Percentiles rank a stretch among this genome's conserved stretches.
phyloP scores from a whole-genome alignment of 2,329 filamentous ascomycete species.

The Mycogone perniciosa region DNA sequence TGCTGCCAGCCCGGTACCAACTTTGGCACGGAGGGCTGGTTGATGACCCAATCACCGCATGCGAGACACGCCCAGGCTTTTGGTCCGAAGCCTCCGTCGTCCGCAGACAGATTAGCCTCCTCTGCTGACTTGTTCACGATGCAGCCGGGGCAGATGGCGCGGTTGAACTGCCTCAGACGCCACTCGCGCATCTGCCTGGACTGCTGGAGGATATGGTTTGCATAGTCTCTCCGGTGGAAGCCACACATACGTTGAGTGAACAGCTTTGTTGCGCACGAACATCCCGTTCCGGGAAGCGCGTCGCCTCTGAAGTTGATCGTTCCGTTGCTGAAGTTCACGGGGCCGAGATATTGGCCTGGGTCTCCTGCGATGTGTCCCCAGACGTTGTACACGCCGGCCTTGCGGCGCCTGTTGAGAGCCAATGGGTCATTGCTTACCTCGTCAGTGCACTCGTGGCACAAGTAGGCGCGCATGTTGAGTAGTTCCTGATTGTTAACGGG shows the following conservation, averaged over 20 bases:
- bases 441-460: constrained; percentile 27
- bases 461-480: constrained; percentile 30
- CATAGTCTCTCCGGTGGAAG: constrained; percentile 28
- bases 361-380: constrained; percentile 18
- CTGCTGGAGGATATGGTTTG: constrained; percentile 19
- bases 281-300: constrained; percentile 27
- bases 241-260: constrained; percentile 27
- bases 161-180: constrained; percentile 19
- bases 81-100: neutral
- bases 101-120: constrained; percentile 15
- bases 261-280: constrained; percentile 31
- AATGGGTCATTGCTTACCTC: constrained; percentile 2
- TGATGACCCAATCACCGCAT: constrained; percentile 27
- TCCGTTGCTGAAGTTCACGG: neutral
- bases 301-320: constrained; percentile 2
- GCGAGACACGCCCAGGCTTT: constrained; percentile 29
- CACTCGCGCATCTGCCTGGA: constrained; percentile 23
- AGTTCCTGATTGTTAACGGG: constrained; percentile 19
- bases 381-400: constrained; percentile 17
- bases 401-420: constrained; percentile 8
- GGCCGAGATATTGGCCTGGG: neutral
- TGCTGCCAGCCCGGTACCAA: constrained; percentile 17
- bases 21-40: constrained; percentile 17
- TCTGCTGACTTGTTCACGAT: constrained; percentile 12
- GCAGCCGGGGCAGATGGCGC: constrained; percentile 28